A percentile compares a stretch with the other conserved stretches of the same genome.
Evolutionary conservation across 2,329 filamentous ascomycete species (phyloP).

Genomic region (Alternaria infectoria): DNA sequence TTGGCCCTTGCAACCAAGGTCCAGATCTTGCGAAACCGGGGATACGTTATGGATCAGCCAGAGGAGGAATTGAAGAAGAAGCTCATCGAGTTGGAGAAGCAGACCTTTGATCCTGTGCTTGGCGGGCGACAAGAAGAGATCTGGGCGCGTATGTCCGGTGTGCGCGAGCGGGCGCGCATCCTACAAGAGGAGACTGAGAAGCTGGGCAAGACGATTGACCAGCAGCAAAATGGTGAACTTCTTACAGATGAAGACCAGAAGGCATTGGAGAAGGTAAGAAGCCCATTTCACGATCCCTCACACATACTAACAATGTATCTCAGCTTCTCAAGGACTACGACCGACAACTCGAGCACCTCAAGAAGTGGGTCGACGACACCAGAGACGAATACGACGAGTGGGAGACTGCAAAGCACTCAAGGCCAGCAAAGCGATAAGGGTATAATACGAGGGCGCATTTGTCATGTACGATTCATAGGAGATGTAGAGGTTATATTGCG

Average conservation of each 20-base stretch:
- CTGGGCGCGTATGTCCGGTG: constrained; percentile 79
- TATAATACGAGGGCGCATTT: neutral
- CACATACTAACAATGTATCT: constrained; percentile 19
- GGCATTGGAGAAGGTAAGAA: constrained; percentile 75
- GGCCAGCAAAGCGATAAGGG: constrained; percentile 32
- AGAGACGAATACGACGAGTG: constrained; percentile 66
- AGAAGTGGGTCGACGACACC: constrained; percentile 67
- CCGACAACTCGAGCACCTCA: constrained; percentile 76
- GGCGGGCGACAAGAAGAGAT: constrained; percentile 81
- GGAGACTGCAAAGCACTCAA: constrained; percentile 47
- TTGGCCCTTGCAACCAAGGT: constrained; percentile 78
- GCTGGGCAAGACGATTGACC: constrained; percentile 58
- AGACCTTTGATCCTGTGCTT: constrained; percentile 75
- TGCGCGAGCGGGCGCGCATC: constrained; percentile 74
- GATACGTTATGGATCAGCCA: constrained; percentile 78
- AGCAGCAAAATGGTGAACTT: constrained; percentile 55
- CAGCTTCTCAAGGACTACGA: constrained; percentile 83
- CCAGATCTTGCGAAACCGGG: constrained; percentile 79
- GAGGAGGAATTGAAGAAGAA: constrained; percentile 80
- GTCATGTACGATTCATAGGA: constrained; percentile 21
- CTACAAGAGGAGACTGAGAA: constrained; percentile 77
- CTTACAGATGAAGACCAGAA: constrained; percentile 73
- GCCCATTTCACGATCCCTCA: neutral
- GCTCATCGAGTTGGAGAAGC: constrained; percentile 70
- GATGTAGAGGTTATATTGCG: constrained; percentile 19